Conservation (phyloP, 768 basidiomycete species). For the Sporobolomyces roseus region DNA sequence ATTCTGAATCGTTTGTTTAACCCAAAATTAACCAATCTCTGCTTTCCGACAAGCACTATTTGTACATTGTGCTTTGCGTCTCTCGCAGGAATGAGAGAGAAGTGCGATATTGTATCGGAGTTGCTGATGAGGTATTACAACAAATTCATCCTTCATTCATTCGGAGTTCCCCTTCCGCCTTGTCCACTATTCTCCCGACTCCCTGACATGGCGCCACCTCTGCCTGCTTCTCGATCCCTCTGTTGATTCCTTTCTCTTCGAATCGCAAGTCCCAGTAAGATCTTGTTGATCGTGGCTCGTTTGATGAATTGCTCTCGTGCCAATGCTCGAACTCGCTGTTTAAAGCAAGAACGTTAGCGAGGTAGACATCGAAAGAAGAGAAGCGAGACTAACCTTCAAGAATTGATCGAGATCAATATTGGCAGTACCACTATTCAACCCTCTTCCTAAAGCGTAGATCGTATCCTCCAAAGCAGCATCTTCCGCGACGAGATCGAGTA, state of each 20-base stretch:
- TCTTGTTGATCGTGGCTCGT: conserved; percentile 88
- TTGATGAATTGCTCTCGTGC: conserved; percentile 98
- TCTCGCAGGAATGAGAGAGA: too few species aligned
- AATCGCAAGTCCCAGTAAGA: conserved; percentile 51
- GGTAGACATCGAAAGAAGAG: not conserved
- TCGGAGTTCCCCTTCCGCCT: too few species aligned
- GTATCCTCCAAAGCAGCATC: conserved; percentile 98
- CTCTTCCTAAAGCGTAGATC: conserved; percentile 91
- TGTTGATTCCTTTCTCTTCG: conserved; percentile 10
- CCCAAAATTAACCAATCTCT: too few species aligned
- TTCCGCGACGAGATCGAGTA: conserved; percentile 96
- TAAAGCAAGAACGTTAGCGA: not conserved
- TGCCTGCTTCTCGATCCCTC: not conserved
- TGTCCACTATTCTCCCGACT: not conserved
- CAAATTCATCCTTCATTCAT: too few species aligned
- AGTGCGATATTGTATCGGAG: too few species aligned
- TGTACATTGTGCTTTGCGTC: too few species aligned
- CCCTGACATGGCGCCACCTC: too few species aligned
- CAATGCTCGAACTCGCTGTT: conserved; percentile 73
- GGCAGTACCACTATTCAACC: conserved; percentile 67
- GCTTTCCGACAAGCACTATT: too few species aligned
- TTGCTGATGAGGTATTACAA: too few species aligned
- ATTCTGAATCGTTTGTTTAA: too few species aligned
- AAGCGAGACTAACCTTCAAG: conserved; percentile 61
- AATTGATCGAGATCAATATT: conserved; percentile 92